phyloP scores from a whole-genome alignment of 73 alveolate genomes.

The Durusdinium trenchii region DNA sequence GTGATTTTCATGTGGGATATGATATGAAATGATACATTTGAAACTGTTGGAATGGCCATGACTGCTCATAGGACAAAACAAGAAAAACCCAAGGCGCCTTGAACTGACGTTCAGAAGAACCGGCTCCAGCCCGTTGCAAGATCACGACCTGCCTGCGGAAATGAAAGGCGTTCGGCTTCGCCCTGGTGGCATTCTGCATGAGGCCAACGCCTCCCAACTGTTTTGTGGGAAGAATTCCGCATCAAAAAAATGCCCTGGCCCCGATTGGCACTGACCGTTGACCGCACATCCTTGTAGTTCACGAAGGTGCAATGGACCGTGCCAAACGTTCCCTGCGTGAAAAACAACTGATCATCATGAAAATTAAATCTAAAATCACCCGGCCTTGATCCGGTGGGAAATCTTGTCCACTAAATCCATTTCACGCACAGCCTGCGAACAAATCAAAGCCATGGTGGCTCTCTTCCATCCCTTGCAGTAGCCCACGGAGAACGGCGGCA shows the following conservation, averaged over 20 bases:
- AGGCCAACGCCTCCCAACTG: background rate
- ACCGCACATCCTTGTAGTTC: background rate
- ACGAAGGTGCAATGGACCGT: background rate
- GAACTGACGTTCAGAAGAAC: background rate
- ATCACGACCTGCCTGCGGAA: background rate
- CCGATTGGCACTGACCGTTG: background rate
- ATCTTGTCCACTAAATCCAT: too few species aligned
- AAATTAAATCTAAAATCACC: background rate
- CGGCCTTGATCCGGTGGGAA: background rate
- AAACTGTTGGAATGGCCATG: too few species aligned
- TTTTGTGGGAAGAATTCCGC: too few species aligned
- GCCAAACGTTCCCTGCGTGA: background rate
- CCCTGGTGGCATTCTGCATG: background rate
- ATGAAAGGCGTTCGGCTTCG: background rate
- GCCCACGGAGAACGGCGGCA: too few species aligned
- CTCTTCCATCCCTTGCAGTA: too few species aligned
- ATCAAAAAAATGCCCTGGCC: too few species aligned
- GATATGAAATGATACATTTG: too few species aligned
- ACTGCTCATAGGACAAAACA: too few species aligned
- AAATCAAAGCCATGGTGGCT: too few species aligned
- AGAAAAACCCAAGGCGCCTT: too few species aligned
- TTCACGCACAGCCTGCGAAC: too few species aligned
- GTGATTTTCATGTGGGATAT: too few species aligned
- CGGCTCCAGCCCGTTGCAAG: background rate
- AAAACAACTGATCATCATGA: background rate